phyloP scores from a whole-genome alignment of 352 stramenopile species.

The Globisporangium cystogenes region DNA sequence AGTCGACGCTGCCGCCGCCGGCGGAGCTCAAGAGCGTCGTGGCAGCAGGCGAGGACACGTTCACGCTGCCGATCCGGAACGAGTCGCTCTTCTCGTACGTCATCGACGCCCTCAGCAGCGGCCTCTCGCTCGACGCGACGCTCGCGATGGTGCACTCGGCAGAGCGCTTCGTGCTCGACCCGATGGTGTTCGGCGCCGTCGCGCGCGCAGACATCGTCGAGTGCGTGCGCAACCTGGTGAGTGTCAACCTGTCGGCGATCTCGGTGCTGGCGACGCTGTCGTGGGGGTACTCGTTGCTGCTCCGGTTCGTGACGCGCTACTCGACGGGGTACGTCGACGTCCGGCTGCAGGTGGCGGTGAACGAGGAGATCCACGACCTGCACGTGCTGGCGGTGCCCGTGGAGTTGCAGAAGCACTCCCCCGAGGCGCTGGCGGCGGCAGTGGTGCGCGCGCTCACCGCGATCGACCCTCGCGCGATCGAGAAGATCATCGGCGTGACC shows the following conservation, averaged over 20 bases:
- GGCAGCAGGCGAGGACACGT: constrained; percentile 2
- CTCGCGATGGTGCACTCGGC: constrained; percentile 29
- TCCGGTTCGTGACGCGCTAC: constrained; percentile 31
- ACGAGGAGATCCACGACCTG: constrained; percentile 45
- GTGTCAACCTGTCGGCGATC: constrained; percentile 30
- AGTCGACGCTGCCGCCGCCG: constrained; percentile 4
- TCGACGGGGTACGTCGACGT: constrained; percentile 36
- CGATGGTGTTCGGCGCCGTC: constrained; percentile 11
- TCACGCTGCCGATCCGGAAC: constrained; percentile 24
- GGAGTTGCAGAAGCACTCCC: constrained; percentile 23
- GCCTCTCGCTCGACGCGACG: constrained; percentile 21
- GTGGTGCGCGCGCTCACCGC: constrained; percentile 24
- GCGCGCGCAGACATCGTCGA: constrained; percentile 17
- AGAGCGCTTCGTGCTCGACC: constrained; percentile 24
- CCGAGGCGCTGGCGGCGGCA: constrained; percentile 17
- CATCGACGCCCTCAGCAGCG: constrained; percentile 20
- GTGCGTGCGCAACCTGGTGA: constrained; percentile 27
- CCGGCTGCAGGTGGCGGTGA: constrained; percentile 26
- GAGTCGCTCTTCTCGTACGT: constrained; percentile 32
- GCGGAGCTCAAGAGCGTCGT: constrained; percentile 10
- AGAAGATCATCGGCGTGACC: constrained; percentile 42
- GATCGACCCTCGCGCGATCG: constrained; percentile 25
- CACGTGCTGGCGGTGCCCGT: constrained; percentile 34
- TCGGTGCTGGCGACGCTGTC: constrained; percentile 24
- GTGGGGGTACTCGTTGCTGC: constrained; percentile 37